Conservation (phyloP, 495 filamentous ascomycete genomes). For the Penicillium diatomitis region DNA sequence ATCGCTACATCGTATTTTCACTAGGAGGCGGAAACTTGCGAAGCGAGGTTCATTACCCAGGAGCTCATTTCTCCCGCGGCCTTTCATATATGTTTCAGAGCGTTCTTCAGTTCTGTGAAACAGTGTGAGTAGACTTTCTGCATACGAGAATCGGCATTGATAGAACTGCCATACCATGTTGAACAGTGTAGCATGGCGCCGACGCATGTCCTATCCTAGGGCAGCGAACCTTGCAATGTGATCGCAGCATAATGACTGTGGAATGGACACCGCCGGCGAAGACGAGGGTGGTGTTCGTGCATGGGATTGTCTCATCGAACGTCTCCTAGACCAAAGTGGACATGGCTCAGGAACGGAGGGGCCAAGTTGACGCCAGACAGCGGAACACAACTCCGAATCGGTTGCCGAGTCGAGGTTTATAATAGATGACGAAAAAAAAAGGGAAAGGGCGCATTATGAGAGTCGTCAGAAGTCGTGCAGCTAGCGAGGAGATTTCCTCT, state of each 20-base stretch:
- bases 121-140: too few species aligned
- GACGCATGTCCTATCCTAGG: conserved; percentile 14
- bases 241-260: neutral
- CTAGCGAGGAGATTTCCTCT: conserved; percentile 1
- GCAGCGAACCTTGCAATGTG: neutral
- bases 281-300: neutral
- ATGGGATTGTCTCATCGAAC: too few species aligned
- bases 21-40: neutral
- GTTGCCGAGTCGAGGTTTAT: too few species aligned
- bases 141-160: too few species aligned
- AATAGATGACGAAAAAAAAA: too few species aligned
- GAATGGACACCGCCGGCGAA: conserved; percentile 2
- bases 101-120: neutral
- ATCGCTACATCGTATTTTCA: too few species aligned
- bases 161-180: conserved; percentile 16
- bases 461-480: too few species aligned
- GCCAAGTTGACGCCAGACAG: too few species aligned
- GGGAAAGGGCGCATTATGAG: too few species aligned
- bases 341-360: too few species aligned
- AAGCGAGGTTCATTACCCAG: neutral
- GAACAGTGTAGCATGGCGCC: conserved; percentile 24
- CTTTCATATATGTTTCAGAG: neutral
- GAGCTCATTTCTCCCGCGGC: neutral
- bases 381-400: too few species aligned
- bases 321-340: too few species aligned